Evolutionary conservation across 2,329 filamentous ascomycete genomes (phyloP).

Genomic region (Cadophora malorum): DNA sequence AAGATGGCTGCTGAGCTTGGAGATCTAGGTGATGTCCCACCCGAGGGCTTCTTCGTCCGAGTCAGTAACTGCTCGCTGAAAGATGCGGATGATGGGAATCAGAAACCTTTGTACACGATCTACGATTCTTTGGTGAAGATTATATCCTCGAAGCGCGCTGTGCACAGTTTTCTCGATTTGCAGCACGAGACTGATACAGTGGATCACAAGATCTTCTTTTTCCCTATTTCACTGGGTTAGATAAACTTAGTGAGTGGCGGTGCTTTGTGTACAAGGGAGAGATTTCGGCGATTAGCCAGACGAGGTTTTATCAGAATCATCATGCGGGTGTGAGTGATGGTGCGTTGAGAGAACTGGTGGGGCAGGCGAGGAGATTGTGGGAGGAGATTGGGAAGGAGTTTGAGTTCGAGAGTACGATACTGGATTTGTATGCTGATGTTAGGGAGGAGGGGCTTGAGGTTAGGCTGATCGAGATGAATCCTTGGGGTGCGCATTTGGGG

Average conservation of each 20-base stretch:
- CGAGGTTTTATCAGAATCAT: conserved; percentile 11
- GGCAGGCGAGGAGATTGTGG: conserved; percentile 6
- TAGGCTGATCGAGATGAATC: conserved; percentile 14
- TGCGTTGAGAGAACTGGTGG: not conserved
- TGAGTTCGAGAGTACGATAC: conserved; percentile 1
- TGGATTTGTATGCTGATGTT: conserved; percentile 13
- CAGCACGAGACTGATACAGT: not conserved
- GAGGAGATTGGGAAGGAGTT: not conserved
- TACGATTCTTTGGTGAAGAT: not conserved
- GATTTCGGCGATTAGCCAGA: conserved; percentile 7
- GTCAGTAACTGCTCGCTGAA: conserved; percentile 4
- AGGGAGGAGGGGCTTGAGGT: not conserved
- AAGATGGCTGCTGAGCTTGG: no score
- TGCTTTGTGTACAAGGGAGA: not conserved
- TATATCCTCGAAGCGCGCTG: not conserved
- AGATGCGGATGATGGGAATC: conserved; percentile 4
- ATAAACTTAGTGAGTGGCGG: conserved; percentile 8
- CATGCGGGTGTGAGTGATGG: not conserved
- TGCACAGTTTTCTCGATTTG: not conserved
- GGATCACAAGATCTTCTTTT: conserved; percentile 13
- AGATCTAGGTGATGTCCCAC: not conserved
- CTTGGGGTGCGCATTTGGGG: conserved; percentile 7
- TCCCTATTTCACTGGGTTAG: not conserved
- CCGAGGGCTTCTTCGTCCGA: not conserved
- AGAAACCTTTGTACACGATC: not conserved